phyloP scores from a whole-genome alignment of 345 rosid species.

The Gossypium raimondii region DNA sequence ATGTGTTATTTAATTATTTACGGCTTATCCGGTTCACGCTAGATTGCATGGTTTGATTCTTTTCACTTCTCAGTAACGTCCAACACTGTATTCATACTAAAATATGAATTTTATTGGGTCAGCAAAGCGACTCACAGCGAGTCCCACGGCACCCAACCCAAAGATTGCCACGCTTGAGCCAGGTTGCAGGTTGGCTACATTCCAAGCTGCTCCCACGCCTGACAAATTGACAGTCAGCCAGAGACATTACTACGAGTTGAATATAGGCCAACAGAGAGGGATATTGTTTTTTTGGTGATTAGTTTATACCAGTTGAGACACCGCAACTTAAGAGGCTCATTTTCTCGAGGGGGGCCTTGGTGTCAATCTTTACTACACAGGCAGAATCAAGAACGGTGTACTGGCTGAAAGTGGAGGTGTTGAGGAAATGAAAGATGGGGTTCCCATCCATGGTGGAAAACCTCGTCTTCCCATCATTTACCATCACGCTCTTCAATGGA shows the following conservation, averaged over 20 bases:
- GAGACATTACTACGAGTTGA: neutral
- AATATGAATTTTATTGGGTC: neutral
- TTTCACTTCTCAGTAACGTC: neutral
- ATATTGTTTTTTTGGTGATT: neutral
- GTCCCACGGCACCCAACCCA: slow-evolving; percentile 67
- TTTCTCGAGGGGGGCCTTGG: slow-evolving; percentile 43
- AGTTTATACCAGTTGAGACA: slow-evolving; percentile 36
- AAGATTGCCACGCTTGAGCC: slow-evolving; percentile 61
- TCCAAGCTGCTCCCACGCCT: slow-evolving; percentile 84
- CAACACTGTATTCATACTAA: neutral
- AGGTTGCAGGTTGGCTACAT: slow-evolving; percentile 47
- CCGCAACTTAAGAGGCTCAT: slow-evolving; percentile 69
- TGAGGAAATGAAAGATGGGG: slow-evolving; percentile 59
- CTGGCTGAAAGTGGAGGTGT: slow-evolving; percentile 65
- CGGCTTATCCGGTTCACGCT: neutral
- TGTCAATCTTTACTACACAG: slow-evolving; percentile 47
- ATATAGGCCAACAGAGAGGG: neutral
- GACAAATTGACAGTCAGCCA: neutral
- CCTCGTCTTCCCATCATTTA: slow-evolving; percentile 49
- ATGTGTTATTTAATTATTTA: neutral
- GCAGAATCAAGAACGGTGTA: slow-evolving; percentile 63
- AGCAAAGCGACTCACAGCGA: slow-evolving; percentile 48
- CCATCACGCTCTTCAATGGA: slow-evolving; percentile 53
- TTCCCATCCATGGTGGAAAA: slow-evolving; percentile 40
- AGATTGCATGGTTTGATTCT: neutral